Evolutionary conservation across 208 protist genomes (phyloP).

Genomic region (Plasmodiophora brassicae): DNA sequence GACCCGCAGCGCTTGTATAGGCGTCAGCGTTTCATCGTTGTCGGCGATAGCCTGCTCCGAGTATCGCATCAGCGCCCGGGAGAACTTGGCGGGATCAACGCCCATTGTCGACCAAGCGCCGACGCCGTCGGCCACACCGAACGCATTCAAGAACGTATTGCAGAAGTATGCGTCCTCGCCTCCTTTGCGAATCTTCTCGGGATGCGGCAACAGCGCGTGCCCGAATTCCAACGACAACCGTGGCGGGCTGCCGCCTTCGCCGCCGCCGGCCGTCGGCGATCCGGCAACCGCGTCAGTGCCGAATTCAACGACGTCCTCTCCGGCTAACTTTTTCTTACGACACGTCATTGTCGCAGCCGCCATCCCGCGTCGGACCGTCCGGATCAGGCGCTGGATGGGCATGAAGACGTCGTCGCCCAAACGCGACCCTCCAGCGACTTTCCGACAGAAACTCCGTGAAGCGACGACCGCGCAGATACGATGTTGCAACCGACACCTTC

Average conservation of each 20-base stretch:
- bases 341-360: too few relatives aligned
- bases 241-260: background rate
- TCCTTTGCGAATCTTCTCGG: background rate
- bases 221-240: background rate
- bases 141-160: background rate
- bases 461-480: too few relatives aligned
- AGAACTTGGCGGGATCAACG: background rate
- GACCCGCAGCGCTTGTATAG: background rate
- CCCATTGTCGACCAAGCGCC: constrained; percentile 4
- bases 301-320: too few relatives aligned
- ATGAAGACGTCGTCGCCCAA: too few relatives aligned
- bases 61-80: background rate
- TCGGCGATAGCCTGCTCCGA: background rate
- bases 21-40: background rate
- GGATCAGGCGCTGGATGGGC: too few relatives aligned
- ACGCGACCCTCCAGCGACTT: too few relatives aligned
- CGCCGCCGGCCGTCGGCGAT: background rate
- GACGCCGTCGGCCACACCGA: constrained; percentile 10
- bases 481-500: too few relatives aligned
- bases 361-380: too few relatives aligned
- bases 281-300: background rate
- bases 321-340: too few relatives aligned
- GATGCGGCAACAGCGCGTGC: background rate
- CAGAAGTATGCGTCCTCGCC: constrained; percentile 27
- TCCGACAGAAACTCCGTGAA: too few relatives aligned